A percentile compares a stretch with the other conserved stretches of the same genome.
These are phyloP conservation scores for Sporothrix protearum DNA, from an alignment of 2,329 filamentous ascomycete species.

Conservation along the genomic window DNA sequence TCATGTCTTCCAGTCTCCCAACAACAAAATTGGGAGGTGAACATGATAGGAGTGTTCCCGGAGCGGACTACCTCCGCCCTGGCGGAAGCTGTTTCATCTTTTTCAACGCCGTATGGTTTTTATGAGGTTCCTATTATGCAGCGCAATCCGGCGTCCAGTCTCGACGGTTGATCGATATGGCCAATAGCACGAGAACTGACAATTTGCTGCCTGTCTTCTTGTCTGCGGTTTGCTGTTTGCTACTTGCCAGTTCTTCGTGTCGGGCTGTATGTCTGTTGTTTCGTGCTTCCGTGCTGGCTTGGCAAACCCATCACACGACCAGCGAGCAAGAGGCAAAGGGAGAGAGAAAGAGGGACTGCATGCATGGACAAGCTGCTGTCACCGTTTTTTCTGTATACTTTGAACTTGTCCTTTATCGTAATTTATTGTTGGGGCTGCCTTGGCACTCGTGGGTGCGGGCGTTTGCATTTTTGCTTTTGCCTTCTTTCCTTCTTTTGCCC, in stretches of 20 bases:
- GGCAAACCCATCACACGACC: constrained; percentile 11
- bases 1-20: background rate
- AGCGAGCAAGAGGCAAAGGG: background rate
- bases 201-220: background rate
- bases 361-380: background rate
- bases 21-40: background rate
- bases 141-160: background rate
- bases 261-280: background rate
- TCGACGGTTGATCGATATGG: background rate
- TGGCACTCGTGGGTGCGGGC: background rate
- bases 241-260: background rate
- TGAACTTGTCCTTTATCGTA: background rate
- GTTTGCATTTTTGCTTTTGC: background rate
- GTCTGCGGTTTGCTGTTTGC: too few species aligned
- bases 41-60: too few species aligned
- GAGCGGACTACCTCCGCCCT: background rate
- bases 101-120: background rate
- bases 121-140: background rate
- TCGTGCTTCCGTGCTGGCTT: background rate
- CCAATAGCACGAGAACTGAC: background rate
- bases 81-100: background rate
- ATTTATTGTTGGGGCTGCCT: background rate
- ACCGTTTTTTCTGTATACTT: background rate
- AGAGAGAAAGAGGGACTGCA: constrained; percentile 8
- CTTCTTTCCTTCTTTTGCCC: background rate